Percentiles rank a stretch among this genome's conserved stretches.
Conservation (phyloP, 2,329 filamentous ascomycete species). For the Dendrostoma leiphaemia region DNA sequence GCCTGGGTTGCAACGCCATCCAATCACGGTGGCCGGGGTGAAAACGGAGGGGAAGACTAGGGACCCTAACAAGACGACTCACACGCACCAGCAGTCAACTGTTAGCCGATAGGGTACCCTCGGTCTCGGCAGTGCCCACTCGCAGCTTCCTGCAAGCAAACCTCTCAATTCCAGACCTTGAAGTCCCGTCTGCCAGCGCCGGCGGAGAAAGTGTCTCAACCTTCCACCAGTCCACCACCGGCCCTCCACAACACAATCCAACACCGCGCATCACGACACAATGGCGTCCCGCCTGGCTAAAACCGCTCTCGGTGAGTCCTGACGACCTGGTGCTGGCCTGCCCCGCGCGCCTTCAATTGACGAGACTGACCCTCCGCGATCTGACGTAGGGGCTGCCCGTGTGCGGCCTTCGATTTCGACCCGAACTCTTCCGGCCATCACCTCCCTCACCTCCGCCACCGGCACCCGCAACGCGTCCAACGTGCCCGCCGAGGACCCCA, state of each 20-base stretch:
- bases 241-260: constrained; percentile 21
- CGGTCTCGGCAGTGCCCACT: no score
- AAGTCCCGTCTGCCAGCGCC: constrained; percentile 12
- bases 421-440: constrained; percentile 71
- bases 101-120: no score
- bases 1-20: not conserved
- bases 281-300: constrained; percentile 98
- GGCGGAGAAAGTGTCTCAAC: constrained; percentile 17
- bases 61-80: no score
- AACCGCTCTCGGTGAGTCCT: constrained; percentile 83
- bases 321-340: constrained; percentile 34
- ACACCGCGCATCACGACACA: constrained; percentile 64
- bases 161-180: constrained; percentile 5
- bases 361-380: constrained; percentile 24
- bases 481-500: constrained; percentile 82
- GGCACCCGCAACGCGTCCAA: constrained; percentile 70
- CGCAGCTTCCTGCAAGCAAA: constrained; percentile 8
- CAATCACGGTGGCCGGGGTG: constrained; percentile 3
- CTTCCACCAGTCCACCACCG: constrained; percentile 11
- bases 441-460: constrained; percentile 62
- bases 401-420: constrained; percentile 78
- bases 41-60: no score
- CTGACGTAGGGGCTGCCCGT: constrained; percentile 74
- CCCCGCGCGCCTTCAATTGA: constrained; percentile 20
- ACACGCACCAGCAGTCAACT: not conserved